A percentile compares a stretch with the other conserved stretches of the same genome.
These are phyloP conservation scores for Stachybotrys chartarum DNA, from an alignment of 2,329 filamentous ascomycete genomes.

Conservation along the genomic window DNA sequence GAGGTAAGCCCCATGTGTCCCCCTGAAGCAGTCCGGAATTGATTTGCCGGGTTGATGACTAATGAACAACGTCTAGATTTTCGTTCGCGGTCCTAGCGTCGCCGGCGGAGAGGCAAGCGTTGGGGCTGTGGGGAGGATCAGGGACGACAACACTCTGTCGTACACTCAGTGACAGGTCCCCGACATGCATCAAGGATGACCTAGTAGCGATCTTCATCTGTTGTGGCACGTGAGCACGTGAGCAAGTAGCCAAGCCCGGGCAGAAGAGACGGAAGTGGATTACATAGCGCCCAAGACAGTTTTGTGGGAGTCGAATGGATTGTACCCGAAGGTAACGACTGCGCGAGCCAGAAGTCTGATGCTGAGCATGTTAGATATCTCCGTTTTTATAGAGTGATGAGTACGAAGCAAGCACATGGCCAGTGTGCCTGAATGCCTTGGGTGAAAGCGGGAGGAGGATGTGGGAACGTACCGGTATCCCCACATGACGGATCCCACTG, in stretches of 20 bases:
- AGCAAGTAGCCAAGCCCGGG: not conserved
- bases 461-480: too few relatives aligned
- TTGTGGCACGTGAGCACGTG: not conserved
- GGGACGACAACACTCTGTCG: constrained; percentile 66
- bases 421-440: too few relatives aligned
- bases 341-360: too few relatives aligned
- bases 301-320: too few relatives aligned
- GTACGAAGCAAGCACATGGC: too few relatives aligned
- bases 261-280: not conserved
- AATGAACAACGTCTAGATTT: constrained; percentile 44
- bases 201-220: not conserved
- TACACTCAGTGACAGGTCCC: constrained; percentile 28
- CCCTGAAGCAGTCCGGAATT: not conserved
- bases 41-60: not conserved
- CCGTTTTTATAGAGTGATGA: too few relatives aligned
- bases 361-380: too few relatives aligned
- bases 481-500: too few relatives aligned
- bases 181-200: not conserved
- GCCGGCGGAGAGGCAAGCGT: constrained; percentile 58
- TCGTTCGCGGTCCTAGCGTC: constrained; percentile 67
- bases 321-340: too few relatives aligned
- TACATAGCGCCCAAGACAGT: too few relatives aligned
- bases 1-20: constrained; percentile 41
- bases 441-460: too few relatives aligned
- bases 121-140: constrained; percentile 57